Evolutionary conservation across 768 basidiomycete species (phyloP).

Genomic region (Mycena pura): DNA sequence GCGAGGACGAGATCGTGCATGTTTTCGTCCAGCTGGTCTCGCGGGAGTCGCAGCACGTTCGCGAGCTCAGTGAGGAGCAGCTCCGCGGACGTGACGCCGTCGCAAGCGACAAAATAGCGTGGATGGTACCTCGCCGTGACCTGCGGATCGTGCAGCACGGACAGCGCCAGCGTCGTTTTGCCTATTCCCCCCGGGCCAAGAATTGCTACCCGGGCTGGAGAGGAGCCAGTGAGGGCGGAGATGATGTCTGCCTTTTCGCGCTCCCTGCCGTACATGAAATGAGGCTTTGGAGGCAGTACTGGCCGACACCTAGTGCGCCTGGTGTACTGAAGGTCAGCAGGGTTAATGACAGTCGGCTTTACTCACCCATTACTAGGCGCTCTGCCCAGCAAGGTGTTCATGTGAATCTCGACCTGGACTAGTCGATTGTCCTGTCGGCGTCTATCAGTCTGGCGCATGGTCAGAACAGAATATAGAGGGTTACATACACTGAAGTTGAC

Average conservation of each 20-base stretch:
- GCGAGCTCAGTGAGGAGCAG: constrained; percentile 28
- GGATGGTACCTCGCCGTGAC: constrained; percentile 19
- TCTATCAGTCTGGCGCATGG: background rate
- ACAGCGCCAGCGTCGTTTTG: constrained; percentile 20
- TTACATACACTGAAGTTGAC: constrained; percentile 24
- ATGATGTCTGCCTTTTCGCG: constrained; percentile 19
- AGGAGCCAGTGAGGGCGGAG: background rate
- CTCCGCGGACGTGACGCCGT: constrained; percentile 26
- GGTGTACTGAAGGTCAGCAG: background rate
- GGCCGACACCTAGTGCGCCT: constrained; percentile 6
- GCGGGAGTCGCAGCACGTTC: constrained; percentile 25
- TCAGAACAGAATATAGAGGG: background rate
- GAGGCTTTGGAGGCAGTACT: constrained; percentile 23
- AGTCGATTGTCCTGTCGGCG: constrained; percentile 18
- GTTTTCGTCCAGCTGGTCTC: constrained; percentile 26
- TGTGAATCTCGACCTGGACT: constrained; percentile 23
- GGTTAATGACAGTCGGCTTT: background rate
- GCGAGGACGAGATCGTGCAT: constrained; percentile 26
- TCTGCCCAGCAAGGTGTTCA: constrained; percentile 22
- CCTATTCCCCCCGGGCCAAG: constrained; percentile 25
- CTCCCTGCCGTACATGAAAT: constrained; percentile 23
- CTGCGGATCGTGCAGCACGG: constrained; percentile 16
- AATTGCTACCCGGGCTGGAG: constrained; percentile 21
- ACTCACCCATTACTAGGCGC: constrained; percentile 12
- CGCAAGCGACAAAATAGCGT: constrained; percentile 27